Base-by-base conservation (phyloP, 1,139 yeast genomes). In the Dujonia santamariae region DNA sequence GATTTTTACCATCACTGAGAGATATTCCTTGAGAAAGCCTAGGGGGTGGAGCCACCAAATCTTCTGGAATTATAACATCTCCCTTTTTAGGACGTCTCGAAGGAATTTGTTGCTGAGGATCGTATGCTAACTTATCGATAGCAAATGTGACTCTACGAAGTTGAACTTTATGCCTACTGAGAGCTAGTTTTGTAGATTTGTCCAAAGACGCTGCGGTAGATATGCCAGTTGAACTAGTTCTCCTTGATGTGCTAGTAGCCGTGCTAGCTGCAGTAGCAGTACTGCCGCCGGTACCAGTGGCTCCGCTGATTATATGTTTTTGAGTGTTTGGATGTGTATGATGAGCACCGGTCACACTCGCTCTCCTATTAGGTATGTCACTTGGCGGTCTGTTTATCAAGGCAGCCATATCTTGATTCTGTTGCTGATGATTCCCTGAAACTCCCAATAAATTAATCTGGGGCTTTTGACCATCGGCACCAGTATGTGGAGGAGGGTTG, bases 71-170 rank as follows among this genome's bases (percentile, higher is more conserved):
- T 25, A 83, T 54, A 6, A 88, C 90, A 50, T 85, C 81, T 3
- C 97, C 97, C 44, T 73, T 73, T 44, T 75, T 73, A 2, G 97
- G 97, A 40, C 81, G 73, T 46, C 96, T 66, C 1, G 95, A 84
- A 1, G 97, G 97, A 40, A 90, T 85, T 55, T 88, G 97, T 52
- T 90, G 97, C 26, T 96, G 97, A 2, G 97, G 97, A 55, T 90
- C 97, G 42, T 67, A 70, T 1, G 69, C 61, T 34, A 87, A 69
- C 40, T 79, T 73, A 42, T 84, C 82, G 11, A 84, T 65, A 1
- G 94, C 85, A 56, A 90, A 90, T 2, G 78, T 70, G 3, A 90
- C 97, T 38, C 94, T 59, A 45, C 72, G 72, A 84, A 61, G n/a
- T 63, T 61, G 4, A 67, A 47, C 7, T 36, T 22, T 25, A 7